Percentiles rank a stretch among this genome's conserved stretches.
These are phyloP conservation scores for Datura wrightii DNA, from an alignment of 257 asterid genomes.

Conservation along the genomic window DNA sequence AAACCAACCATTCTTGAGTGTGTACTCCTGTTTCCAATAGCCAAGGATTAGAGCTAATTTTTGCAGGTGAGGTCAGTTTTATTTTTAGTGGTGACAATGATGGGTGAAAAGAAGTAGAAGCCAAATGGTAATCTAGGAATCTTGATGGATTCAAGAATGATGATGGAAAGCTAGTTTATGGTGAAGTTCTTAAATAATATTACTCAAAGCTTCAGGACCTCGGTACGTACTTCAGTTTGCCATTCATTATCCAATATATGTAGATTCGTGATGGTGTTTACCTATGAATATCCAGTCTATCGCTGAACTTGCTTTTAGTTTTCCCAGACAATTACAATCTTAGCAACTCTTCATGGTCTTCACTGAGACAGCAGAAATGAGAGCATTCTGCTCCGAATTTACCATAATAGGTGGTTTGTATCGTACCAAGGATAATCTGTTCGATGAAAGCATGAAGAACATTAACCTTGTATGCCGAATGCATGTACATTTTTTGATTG, in stretches of 20 bases:
- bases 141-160: conserved; percentile 16
- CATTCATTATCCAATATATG: conserved; percentile 26
- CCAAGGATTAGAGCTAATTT: neutral
- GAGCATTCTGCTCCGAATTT: neutral
- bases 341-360: conserved; percentile 17
- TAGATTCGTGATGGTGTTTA: neutral
- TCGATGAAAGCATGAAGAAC: conserved; percentile 20
- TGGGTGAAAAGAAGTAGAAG: conserved; percentile 2
- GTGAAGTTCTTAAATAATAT: conserved; percentile 11
- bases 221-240: neutral
- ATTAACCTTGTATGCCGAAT: conserved; percentile 11
- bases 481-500: conserved; percentile 8
- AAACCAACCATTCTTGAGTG: neutral
- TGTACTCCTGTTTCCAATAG: neutral
- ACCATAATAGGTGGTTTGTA: neutral
- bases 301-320: conserved; percentile 23
- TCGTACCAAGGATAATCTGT: neutral
- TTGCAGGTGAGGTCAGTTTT: neutral
- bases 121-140: conserved; percentile 9
- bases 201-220: neutral
- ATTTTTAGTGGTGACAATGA: neutral
- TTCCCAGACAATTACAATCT: neutral
- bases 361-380: conserved; percentile 16
- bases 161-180: neutral
- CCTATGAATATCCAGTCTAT: neutral